phyloP scores from a whole-genome alignment of 257 asterid species.

The Nicotiana benthamiana region DNA sequence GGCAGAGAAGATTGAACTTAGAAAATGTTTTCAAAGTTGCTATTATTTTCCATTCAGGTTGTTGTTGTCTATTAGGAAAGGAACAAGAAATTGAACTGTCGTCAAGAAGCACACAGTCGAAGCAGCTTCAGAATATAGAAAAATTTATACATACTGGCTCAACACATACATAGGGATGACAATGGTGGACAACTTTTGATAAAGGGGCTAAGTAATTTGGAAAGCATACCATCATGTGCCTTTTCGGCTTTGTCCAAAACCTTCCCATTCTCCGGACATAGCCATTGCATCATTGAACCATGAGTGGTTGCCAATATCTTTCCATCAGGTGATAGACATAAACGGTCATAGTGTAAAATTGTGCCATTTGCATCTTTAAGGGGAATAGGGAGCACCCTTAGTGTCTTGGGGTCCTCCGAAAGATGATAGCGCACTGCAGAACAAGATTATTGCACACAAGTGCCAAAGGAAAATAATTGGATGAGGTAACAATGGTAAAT shows the following conservation, averaged over 20 bases:
- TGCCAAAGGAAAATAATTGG: not conserved
- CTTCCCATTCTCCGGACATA: conserved; percentile 73
- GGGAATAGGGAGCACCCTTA: conserved; percentile 84
- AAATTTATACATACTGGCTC: not conserved
- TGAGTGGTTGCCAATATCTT: conserved; percentile 77
- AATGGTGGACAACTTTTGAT: not conserved
- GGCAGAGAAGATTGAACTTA: not conserved
- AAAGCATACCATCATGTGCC: conserved; percentile 83
- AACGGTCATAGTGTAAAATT: conserved; percentile 72
- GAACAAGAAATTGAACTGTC: not conserved
- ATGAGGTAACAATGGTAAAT: not conserved
- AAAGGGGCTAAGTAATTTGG: conserved; percentile 1
- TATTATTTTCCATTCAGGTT: not conserved
- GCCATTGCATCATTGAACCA: conserved; percentile 92
- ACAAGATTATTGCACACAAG: conserved; percentile 1
- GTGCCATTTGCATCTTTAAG: conserved; percentile 75
- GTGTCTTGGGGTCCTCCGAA: conserved; percentile 92
- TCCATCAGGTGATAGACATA: conserved; percentile 87
- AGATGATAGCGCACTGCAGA: conserved; percentile 86
- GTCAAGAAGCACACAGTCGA: not conserved
- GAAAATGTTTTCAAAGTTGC: not conserved
- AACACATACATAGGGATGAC: not conserved
- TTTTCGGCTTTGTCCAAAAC: conserved; percentile 90
- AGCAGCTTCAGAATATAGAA: not conserved
- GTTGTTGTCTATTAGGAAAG: not conserved